Conservation (phyloP, 257 asterid genomes). For the Nicotiana benthamiana region DNA sequence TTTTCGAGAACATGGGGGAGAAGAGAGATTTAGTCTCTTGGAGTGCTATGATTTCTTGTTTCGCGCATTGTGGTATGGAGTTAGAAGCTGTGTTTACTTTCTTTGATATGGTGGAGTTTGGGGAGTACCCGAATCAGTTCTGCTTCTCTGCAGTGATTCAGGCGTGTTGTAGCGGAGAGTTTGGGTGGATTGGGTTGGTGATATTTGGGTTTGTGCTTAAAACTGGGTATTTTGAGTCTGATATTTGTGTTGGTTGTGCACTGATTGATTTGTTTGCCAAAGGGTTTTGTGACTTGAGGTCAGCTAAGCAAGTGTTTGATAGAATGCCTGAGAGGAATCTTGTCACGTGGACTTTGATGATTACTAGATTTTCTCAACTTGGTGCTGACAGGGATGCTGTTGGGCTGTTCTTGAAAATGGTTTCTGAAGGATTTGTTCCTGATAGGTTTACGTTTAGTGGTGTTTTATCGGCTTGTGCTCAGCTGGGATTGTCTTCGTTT, state of each 20-base stretch:
- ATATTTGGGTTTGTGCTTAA: conserved; percentile 63
- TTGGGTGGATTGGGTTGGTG: conserved; percentile 46
- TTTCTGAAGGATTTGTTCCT: conserved; percentile 42
- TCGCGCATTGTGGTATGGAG: conserved; percentile 40
- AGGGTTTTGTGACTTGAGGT: conserved; percentile 57
- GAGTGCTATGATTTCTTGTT: conserved; percentile 92
- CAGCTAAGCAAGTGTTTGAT: conserved; percentile 64
- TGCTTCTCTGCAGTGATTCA: conserved; percentile 66
- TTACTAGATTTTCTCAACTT: conserved; percentile 62
- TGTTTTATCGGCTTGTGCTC: conserved; percentile 75
- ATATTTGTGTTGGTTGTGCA: conserved; percentile 83
- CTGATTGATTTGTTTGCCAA: conserved; percentile 62
- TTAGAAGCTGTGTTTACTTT: conserved; percentile 46
- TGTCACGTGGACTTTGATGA: conserved; percentile 84
- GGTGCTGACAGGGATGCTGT: conserved; percentile 41
- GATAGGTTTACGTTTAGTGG: conserved; percentile 77
- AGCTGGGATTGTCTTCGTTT: conserved; percentile 36
- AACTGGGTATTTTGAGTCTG: conserved; percentile 67
- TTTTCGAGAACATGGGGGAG: conserved; percentile 53
- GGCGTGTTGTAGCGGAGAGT: conserved; percentile 52
- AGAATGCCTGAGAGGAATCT: conserved; percentile 65
- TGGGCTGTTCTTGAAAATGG: conserved; percentile 53
- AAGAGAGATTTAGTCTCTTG: conserved; percentile 71
- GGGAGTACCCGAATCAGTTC: conserved; percentile 68
- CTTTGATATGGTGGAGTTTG: conserved; percentile 54